phyloP scores from a whole-genome alignment of 352 stramenopile species.

The Phytophthora hibernalis region DNA sequence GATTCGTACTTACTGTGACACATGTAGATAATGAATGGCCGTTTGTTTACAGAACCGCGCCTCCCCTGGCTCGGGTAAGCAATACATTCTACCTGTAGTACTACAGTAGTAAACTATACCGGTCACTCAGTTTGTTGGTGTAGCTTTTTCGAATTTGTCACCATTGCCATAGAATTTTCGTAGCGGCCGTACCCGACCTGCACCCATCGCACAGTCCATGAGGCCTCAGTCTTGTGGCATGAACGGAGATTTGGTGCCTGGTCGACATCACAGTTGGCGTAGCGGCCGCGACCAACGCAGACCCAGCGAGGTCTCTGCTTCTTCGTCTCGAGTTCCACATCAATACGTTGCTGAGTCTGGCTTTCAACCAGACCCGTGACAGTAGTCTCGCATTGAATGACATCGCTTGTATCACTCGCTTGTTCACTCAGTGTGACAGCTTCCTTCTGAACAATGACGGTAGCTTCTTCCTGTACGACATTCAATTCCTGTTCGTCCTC shows the following conservation, averaged over 20 bases:
- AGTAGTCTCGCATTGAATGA: neutral
- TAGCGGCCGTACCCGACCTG: constrained; percentile 29
- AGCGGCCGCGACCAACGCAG: constrained; percentile 25
- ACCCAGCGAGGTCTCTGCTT: constrained; percentile 22
- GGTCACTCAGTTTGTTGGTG: neutral
- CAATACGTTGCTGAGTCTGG: neutral
- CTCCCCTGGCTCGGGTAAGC: too few species aligned
- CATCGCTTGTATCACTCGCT: neutral
- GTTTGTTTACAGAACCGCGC: too few species aligned
- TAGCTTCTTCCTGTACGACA: constrained; percentile 25
- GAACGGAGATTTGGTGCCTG: neutral
- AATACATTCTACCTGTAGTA: too few species aligned
- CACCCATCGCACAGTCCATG: constrained; percentile 20
- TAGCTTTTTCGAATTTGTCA: constrained; percentile 14
- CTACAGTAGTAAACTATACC: neutral
- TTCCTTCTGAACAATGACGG: constrained; percentile 5
- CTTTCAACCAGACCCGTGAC: neutral
- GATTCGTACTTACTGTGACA: too few species aligned
- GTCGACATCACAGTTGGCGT: constrained; percentile 8
- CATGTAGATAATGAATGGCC: too few species aligned
- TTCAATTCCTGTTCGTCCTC: constrained; percentile 19
- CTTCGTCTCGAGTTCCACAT: neutral
- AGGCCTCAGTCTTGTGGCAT: neutral
- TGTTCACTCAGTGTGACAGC: neutral
- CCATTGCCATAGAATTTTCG: constrained; percentile 23